A percentile compares a stretch with the other conserved stretches of the same genome.
phyloP scores from a whole-genome alignment of 1,139 yeast species.

The Magnusiomyces paraingens region DNA sequence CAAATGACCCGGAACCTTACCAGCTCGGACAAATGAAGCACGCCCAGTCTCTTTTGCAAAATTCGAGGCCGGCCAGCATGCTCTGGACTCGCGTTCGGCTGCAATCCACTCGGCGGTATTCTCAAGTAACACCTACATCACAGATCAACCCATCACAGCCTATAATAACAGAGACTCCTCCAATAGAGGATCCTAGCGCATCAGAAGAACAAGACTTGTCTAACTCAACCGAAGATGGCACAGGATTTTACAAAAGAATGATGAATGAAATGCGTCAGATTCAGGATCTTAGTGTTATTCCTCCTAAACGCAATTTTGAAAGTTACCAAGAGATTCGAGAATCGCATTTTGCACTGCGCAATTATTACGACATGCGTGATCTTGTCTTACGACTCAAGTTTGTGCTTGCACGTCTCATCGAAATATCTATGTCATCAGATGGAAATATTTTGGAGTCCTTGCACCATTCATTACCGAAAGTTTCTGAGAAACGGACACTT shows the following conservation, averaged over 20 bases:
- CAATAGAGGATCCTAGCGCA: too few species aligned
- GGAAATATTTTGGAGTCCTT: slow-evolving; percentile 3
- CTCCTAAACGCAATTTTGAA: neutral
- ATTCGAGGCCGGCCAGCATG: too few species aligned
- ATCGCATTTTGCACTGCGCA: slow-evolving; percentile 7
- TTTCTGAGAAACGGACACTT: slow-evolving; percentile 1
- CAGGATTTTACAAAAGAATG: slow-evolving; percentile 17
- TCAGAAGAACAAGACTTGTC: neutral
- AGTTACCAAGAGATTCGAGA: slow-evolving; percentile 4
- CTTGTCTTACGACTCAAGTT: slow-evolving; percentile 6
- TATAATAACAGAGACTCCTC: too few species aligned
- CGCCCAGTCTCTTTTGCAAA: too few species aligned
- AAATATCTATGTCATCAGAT: slow-evolving; percentile 6
- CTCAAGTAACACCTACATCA: too few species aligned
- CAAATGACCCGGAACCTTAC: too few species aligned
- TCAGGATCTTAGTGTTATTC: slow-evolving; percentile 16
- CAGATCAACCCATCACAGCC: too few species aligned
- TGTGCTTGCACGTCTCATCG: slow-evolving; percentile 10
- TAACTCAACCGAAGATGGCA: slow-evolving; percentile 8
- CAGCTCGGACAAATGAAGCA: too few species aligned
- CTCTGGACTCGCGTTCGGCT: too few species aligned
- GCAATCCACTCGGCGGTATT: too few species aligned
- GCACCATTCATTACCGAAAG: slow-evolving; percentile 5
- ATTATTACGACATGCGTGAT: slow-evolving; percentile 13
- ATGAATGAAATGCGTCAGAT: slow-evolving; percentile 14